Base-by-base conservation (phyloP, 495 filamentous ascomycete species). In the Lindgomyces ingoldianus region DNA sequence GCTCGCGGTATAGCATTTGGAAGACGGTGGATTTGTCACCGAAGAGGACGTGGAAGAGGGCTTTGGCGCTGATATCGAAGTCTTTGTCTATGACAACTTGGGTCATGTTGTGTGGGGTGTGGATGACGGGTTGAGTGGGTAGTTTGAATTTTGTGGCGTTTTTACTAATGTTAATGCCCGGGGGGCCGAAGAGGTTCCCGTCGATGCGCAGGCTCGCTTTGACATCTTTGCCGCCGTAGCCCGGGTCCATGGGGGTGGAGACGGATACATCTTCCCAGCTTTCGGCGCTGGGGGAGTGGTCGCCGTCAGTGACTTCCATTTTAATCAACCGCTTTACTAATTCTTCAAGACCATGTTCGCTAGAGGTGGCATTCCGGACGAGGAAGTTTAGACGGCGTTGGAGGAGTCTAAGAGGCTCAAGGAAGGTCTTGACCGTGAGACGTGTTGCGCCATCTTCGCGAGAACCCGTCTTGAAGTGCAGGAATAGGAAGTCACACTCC, bases 1-100 rank as follows among this genome's bases (percentile, higher is more conserved):
- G 84, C 74, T 96, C 91, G 68, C 90, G 87, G 70, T 97, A 92
- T 21, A 98, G 80, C 65, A 90, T 86, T 70, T 95, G 93, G 81
- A 96, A 98, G 33, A 98, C 87, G 44, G 91, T 88, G 76, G 89
- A 93, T 75, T 90, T 95, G 73, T 98, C 94, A 27, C 94, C 94
- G 70, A 97, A 98, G 57, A 98, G 82, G 10, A 97, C 88, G 70
- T 98, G 94, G 75, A 97, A 98, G 30, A 96, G 82, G 1, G 92
- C 91, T 74, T 98, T 97, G 16, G 94, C 85, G 64, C 89, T 93
- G 53, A 98, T 82, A 60, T 94, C 88, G 68, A 95, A 93, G 46
- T 88, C 80, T 61, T 88, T 85, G 72, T 96, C 91, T 1, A 89
- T 82, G 25, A 81, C 78, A 6, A 87, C 77, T 59, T 81, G 79